phyloP scores from a whole-genome alignment of 495 filamentous ascomycete genomes.

The Trichoderma orchidacearum region DNA sequence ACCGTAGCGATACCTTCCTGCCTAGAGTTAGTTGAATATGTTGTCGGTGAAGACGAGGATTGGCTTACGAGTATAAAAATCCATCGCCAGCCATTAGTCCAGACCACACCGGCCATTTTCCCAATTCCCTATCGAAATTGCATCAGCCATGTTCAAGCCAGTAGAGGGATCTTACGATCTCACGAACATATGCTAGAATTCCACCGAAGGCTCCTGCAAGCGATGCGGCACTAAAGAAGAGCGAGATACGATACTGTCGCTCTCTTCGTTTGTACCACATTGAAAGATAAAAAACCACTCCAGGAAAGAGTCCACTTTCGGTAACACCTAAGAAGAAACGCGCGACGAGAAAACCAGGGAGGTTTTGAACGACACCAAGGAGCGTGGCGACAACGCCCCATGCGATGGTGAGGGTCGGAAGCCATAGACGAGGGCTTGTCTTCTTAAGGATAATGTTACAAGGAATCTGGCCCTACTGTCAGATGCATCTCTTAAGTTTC shows the following conservation, averaged over 20 bases:
- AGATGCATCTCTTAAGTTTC: neutral
- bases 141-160: constrained; percentile 7
- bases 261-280: constrained; percentile 75
- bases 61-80: constrained; percentile 61
- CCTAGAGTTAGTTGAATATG: neutral
- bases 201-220: constrained; percentile 73
- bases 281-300: constrained; percentile 70
- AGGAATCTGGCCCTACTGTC: constrained; percentile 33
- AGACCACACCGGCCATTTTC: constrained; percentile 50
- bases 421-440: constrained; percentile 50
- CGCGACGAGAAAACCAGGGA: constrained; percentile 47
- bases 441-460: constrained; percentile 62
- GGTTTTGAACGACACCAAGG: constrained; percentile 53
- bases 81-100: constrained; percentile 64
- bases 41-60: neutral
- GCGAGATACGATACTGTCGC: constrained; percentile 53
- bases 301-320: constrained; percentile 52
- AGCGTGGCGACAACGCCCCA: constrained; percentile 55
- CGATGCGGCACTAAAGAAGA: constrained; percentile 64
- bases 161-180: neutral
- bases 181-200: constrained; percentile 46
- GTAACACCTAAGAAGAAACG: constrained; percentile 47
- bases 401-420: constrained; percentile 26
- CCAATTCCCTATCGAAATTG: constrained; percentile 26
- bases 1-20: constrained; percentile 61